A percentile compares a stretch with the other conserved stretches of the same genome.
These are phyloP conservation scores for Alloteropsis semialata DNA, from an alignment of 176 grass and related monocot genomes.

Conservation along the genomic window DNA sequence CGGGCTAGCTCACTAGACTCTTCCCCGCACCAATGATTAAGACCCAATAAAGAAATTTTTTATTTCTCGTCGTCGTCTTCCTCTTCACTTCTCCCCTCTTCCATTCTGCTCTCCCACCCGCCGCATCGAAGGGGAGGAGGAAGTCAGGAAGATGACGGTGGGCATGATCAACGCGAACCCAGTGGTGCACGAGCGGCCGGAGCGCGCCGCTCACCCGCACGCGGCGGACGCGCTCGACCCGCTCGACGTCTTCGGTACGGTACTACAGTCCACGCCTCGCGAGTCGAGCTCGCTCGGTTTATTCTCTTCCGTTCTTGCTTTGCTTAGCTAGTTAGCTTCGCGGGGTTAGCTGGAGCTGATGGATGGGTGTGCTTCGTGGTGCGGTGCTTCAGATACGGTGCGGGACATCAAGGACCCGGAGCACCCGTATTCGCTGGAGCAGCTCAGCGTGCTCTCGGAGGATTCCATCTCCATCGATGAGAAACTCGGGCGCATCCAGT, in stretches of 20 bases:
- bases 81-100: neutral
- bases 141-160: slow-evolving; percentile 77
- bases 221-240: slow-evolving; percentile 55
- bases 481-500: slow-evolving; percentile 93
- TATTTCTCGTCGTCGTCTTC: neutral
- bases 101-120: neutral
- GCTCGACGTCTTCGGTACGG: slow-evolving; percentile 73
- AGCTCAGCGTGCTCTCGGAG: slow-evolving; percentile 96
- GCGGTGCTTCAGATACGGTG: slow-evolving; percentile 61
- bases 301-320: neutral
- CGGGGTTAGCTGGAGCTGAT: neutral
- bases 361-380: neutral
- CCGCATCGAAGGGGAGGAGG: neutral
- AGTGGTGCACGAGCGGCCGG: slow-evolving; percentile 79
- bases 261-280: neutral
- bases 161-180: slow-evolving; percentile 98
- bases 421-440: slow-evolving; percentile 98
- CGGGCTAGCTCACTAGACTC: neutral
- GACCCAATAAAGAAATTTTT: neutral
- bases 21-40: slow-evolving; percentile 9
- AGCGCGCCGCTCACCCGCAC: slow-evolving; percentile 55
- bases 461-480: slow-evolving; percentile 90
- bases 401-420: slow-evolving; percentile 99
- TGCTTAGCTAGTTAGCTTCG: neutral
- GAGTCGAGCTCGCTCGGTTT: neutral